Evolutionary conservation across 441 rosid species (phyloP).

Genomic region (Gossypium davidsonii): DNA sequence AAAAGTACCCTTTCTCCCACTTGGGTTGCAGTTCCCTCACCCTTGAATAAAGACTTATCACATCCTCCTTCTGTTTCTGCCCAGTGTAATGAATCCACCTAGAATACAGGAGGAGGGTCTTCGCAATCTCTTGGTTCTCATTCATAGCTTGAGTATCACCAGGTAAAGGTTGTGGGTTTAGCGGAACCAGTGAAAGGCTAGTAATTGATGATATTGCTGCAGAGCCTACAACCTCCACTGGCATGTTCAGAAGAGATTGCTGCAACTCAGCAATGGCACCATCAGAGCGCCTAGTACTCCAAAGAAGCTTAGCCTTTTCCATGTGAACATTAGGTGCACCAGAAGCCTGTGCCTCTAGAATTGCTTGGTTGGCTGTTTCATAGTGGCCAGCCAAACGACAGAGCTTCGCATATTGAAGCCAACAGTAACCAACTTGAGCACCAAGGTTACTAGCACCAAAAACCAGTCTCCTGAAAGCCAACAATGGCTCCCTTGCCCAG

Average conservation of each 20-base stretch:
- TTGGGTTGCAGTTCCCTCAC: conserved; percentile 88
- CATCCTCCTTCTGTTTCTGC: conserved; percentile 97
- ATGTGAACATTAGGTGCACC: conserved; percentile 88
- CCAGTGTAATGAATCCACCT: conserved; percentile 96
- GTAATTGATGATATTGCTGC: conserved; percentile 67
- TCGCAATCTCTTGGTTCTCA: conserved; percentile 75
- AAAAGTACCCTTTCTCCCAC: conserved; percentile 97
- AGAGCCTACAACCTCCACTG: conserved; percentile 78
- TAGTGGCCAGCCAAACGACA: conserved; percentile 98
- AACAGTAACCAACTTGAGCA: conserved; percentile 91
- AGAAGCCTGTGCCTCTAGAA: conserved; percentile 90
- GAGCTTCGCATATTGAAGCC: conserved; percentile 98
- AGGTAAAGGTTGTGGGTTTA: conserved; percentile 53
- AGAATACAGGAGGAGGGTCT: conserved; percentile 89
- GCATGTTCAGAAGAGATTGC: conserved; percentile 86
- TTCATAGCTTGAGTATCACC: conserved; percentile 49
- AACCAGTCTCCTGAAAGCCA: conserved; percentile 87
- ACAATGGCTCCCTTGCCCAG: conserved; percentile 97
- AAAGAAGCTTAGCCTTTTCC: conserved; percentile 98
- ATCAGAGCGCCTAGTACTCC: conserved; percentile 87
- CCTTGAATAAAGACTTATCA: conserved; percentile 75
- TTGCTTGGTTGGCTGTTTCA: conserved; percentile 92
- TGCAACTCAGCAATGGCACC: conserved; percentile 93
- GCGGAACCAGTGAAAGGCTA: conserved; percentile 75
- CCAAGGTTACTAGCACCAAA: conserved; percentile 79